phyloP scores from a whole-genome alignment of 768 basidiomycete genomes.

The Hygrocybe punicea region DNA sequence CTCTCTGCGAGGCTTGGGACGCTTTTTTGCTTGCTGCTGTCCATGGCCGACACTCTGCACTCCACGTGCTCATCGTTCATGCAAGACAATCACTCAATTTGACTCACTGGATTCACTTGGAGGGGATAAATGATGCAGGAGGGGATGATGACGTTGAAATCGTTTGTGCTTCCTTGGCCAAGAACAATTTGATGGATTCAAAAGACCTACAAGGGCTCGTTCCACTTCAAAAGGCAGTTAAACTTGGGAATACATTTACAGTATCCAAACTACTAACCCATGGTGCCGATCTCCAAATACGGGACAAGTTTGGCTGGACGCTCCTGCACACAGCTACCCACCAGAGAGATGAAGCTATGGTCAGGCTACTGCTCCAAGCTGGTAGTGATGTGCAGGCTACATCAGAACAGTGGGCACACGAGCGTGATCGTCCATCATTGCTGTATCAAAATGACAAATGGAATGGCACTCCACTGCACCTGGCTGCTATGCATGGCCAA shows the following conservation, averaged over 20 bases:
- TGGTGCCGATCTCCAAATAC: background rate
- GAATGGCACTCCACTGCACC: slow-evolving; percentile 6
- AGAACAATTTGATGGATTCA: background rate
- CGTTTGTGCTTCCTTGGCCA: background rate
- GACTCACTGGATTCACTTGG: background rate
- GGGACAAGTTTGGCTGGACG: too few relatives aligned
- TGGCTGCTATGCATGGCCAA: slow-evolving; percentile 9
- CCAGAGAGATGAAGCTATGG: too few relatives aligned
- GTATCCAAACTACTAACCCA: background rate
- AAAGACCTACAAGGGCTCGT: background rate
- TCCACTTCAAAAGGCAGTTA: background rate
- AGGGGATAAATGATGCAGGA: background rate
- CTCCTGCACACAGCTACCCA: too few relatives aligned
- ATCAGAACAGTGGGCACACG: too few relatives aligned
- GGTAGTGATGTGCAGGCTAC: too few relatives aligned
- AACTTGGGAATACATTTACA: background rate
- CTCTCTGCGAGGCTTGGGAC: background rate
- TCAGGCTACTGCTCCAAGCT: too few relatives aligned
- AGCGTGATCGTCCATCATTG: too few relatives aligned
- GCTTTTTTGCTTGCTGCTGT: background rate
- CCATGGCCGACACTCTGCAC: background rate
- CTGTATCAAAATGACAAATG: too few relatives aligned
- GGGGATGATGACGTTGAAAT: background rate
- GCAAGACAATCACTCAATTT: background rate
- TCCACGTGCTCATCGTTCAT: background rate